Evolutionary conservation across 495 filamentous ascomycete species (phyloP), one percentile per base, ranked within the genome.

Genomic region (Hypomontagnella monticulosa): DNA sequence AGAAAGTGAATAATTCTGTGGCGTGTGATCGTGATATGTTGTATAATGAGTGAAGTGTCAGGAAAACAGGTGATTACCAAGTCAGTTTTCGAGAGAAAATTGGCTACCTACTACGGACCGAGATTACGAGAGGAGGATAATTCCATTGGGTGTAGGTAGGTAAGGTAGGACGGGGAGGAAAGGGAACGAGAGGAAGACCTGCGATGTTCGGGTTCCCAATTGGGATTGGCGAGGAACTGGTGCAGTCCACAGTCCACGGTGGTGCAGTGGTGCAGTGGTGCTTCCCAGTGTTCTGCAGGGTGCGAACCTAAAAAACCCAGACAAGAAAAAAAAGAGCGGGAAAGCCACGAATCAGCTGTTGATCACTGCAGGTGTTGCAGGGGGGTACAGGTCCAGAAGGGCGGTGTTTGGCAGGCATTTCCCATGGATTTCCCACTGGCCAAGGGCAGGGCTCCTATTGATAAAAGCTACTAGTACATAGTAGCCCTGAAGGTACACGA

Each of bases 321-420:
- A 7, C 34, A 40, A n/a, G 18, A 52, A 38, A 50, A 38, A 38
- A 52, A 51, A 42, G 11, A 16, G n/a, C 4, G 15, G 23, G 46
- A 16, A 61, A 49, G 36, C 43, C 12, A 61, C 63, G 51, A 67
- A 67, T 67, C 57, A 67, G 8, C 16, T 52, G 43, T 11, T 51
- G 50, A 57, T 52, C 42, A 27, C 34, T 43, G 37, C 44, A 46
- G 18, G 12, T 37, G 43, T 50, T 57, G 46, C 57, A 52, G 63
- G 63, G 63, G 57, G 51, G 14, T 27, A 43, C 27, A 15, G 46
- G 23, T 41, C 57, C 63, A 53, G 44, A 65, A 58, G 54, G 48
- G 62, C 48, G 40, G 56, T 38, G 47, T 14, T 37, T 57, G 6
- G 11, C 38, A 58, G 9, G 36, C 14, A 48, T 33, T 38, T 33